These are phyloP conservation scores for Endocalyx cinctus DNA, from an alignment of 2,329 filamentous ascomycete species.

Conservation along the genomic window DNA sequence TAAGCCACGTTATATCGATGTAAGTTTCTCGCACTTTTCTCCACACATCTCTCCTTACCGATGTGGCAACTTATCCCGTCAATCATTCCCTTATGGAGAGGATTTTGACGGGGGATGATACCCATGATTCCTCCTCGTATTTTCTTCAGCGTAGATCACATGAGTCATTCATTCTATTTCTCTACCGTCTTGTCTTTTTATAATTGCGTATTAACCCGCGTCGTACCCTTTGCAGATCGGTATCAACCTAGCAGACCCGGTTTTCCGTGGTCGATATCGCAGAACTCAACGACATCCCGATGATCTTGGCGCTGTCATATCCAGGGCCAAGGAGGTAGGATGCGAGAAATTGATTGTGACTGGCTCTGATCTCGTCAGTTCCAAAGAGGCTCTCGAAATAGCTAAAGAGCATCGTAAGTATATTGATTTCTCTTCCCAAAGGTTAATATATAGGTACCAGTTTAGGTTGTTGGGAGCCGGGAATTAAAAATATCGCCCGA, in stretches of 20 bases:
- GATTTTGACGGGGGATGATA: too few relatives aligned
- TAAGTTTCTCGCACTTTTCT: slow-evolving; percentile 31
- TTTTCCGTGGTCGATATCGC: slow-evolving; percentile 81
- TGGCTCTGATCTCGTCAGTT: slow-evolving; percentile 79
- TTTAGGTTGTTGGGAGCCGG: too few relatives aligned
- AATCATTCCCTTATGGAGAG: too few relatives aligned
- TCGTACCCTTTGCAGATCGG: too few relatives aligned
- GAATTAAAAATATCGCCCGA: too few relatives aligned
- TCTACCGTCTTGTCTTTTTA: too few relatives aligned
- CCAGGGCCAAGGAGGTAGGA: slow-evolving; percentile 70
- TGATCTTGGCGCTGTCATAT: slow-evolving; percentile 72
- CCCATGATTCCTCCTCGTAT: neutral
- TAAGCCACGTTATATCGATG: slow-evolving; percentile 58
- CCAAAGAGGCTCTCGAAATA: slow-evolving; percentile 67
- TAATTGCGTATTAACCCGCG: too few relatives aligned
- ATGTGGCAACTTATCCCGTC: too few relatives aligned
- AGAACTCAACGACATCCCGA: slow-evolving; percentile 70
- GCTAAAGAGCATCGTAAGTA: slow-evolving; percentile 69
- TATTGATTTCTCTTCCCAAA: too few relatives aligned
- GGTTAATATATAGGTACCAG: too few relatives aligned
- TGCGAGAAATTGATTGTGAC: slow-evolving; percentile 91
- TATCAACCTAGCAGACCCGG: slow-evolving; percentile 91
- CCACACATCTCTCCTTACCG: too few relatives aligned
- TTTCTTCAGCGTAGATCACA: slow-evolving; percentile 3
- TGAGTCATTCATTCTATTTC: neutral